Evolutionary conservation across 2,329 filamentous ascomycete genomes (phyloP).

Genomic region (Pezicula rhizophila): DNA sequence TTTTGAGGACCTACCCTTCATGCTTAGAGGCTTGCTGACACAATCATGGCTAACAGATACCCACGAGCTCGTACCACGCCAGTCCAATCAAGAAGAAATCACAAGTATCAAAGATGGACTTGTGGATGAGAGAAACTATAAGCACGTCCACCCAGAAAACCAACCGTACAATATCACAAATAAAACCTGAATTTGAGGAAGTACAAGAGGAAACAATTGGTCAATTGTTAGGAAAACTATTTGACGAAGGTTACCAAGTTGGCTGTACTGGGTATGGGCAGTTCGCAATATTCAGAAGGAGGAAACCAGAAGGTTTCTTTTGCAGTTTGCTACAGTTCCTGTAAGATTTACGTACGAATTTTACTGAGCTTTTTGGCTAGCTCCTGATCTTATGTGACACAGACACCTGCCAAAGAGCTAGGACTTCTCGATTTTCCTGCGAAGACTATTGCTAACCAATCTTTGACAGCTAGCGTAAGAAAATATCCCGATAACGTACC

Average conservation of each 20-base stretch:
- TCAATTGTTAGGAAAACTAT: background rate
- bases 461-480: background rate
- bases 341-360: background rate
- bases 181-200: background rate
- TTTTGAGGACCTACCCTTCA: too few species aligned
- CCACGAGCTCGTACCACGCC: too few species aligned
- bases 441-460: background rate
- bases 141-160: too few species aligned
- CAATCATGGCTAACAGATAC: too few species aligned
- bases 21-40: too few species aligned
- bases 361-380: background rate
- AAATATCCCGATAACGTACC: background rate
- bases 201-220: background rate
- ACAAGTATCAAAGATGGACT: too few species aligned
- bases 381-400: background rate
- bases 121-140: too few species aligned
- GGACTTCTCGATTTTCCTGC: background rate
- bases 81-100: too few species aligned
- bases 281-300: background rate
- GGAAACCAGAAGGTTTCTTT: background rate
- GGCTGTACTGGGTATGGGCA: background rate
- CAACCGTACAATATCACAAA: background rate
- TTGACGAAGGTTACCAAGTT: background rate
- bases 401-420: background rate
- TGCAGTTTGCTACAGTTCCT: background rate